Base-by-base conservation (phyloP, 352 stramenopile species). In the Phytopythium litorale region DNA sequence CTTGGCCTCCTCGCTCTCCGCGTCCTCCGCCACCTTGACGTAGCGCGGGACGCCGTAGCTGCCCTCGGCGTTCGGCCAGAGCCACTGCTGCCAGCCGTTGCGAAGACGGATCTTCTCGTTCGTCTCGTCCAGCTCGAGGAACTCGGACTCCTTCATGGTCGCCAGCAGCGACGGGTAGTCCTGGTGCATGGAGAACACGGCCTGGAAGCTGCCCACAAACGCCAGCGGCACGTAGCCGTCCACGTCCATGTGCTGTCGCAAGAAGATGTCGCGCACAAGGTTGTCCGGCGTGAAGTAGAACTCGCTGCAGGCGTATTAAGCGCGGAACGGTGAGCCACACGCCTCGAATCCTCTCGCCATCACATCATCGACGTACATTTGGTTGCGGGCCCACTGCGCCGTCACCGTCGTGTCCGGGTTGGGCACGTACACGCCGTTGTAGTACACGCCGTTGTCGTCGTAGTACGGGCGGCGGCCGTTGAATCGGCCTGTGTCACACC, bases 31-130 rank as follows among this genome's bases (percentile, higher is more conserved):
- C 7, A 87, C 62, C 78, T 97, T 97, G 69, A 97, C 84, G 79
- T 97, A 97, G 45, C 78, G 75, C 37, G 87, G 84, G n/a, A 96
- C 84, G 33, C 89, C 89, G 65, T 86, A 91, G 57, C 81, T 76
- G 64, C 89, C 89, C n/a, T 93, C 78, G 38, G 72, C 76, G 63
- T 96, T 96, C 9, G 89, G 89, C 76, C 90, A 95, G 49, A 97
- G 76, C 89, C 89, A 97, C 76, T 87, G 82, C 58, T 93, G 64
- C 89, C 89, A 97, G 59, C 77, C 87, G 21, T 92, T 63, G 46
- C 84, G 86, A 64, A 95, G 72, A 53, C 89, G 86, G 45, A 97
- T 91, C 72, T 92, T 97, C 67, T 97, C 89, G 72, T 97, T 97
- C 66, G 79, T 70, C 33, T 88, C 80, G 68, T 97, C 89, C 42